These are phyloP conservation scores for Avena atlantica DNA, from an alignment of 176 grass and related monocot species.

Conservation along the genomic window DNA sequence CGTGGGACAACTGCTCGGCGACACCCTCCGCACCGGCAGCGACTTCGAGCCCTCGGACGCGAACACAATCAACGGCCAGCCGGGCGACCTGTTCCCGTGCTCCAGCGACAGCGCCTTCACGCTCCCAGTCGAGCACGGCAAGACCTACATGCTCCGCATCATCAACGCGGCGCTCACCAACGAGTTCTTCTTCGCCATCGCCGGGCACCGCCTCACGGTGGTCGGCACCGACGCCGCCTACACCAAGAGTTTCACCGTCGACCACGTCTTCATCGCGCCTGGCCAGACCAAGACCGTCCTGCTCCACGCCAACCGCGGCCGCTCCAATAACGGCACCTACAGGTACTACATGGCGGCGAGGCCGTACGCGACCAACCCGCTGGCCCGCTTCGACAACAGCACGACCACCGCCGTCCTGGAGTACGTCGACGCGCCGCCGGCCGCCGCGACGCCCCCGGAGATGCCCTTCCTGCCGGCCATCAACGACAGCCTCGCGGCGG, in stretches of 20 bases:
- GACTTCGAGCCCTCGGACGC: slow-evolving; percentile 40
- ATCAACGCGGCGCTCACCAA: slow-evolving; percentile 69
- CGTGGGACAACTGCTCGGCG: neutral
- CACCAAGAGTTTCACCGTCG: slow-evolving; percentile 42
- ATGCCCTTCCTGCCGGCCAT: slow-evolving; percentile 6
- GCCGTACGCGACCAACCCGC: neutral
- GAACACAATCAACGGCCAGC: slow-evolving; percentile 68
- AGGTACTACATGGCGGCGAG: slow-evolving; percentile 55
- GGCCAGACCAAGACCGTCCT: slow-evolving; percentile 55
- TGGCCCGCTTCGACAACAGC: neutral
- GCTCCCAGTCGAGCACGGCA: slow-evolving; percentile 54
- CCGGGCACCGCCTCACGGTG: slow-evolving; percentile 64
- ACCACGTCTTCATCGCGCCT: slow-evolving; percentile 46
- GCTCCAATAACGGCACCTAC: slow-evolving; percentile 17
- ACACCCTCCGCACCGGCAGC: slow-evolving; percentile 31
- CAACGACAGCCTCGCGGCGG: slow-evolving; percentile 15
- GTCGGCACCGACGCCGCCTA: slow-evolving; percentile 64
- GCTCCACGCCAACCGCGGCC: slow-evolving; percentile 22
- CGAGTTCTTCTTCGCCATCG: slow-evolving; percentile 66
- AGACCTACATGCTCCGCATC: slow-evolving; percentile 65
- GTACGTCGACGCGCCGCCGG: slow-evolving; percentile 7
- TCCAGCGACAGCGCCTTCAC: slow-evolving; percentile 33
- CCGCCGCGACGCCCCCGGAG: neutral
- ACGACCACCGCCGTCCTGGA: slow-evolving; percentile 41
- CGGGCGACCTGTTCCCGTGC: slow-evolving; percentile 36